Evolutionary conservation across 805 yeast species (phyloP).

Genomic region (Starmerella cellae): DNA sequence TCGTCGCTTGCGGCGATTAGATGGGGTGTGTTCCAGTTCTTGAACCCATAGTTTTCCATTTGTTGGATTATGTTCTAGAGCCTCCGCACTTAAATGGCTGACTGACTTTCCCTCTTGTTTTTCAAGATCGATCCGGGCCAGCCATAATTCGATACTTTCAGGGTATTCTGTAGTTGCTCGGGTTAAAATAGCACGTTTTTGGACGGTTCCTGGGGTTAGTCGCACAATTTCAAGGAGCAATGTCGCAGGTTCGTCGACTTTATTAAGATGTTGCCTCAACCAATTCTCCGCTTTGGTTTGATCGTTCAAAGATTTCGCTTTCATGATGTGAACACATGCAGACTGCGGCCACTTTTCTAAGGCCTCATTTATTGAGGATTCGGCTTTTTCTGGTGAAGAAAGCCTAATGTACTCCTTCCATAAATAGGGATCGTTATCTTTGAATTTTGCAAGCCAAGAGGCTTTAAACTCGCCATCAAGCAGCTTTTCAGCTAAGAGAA

Average conservation of each 20-base stretch:
- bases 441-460: not conserved
- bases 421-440: not conserved
- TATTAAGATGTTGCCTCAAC: not conserved
- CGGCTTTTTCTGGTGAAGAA: not conserved
- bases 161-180: constrained; percentile 6
- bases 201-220: not conserved
- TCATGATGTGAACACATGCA: not conserved
- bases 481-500: not conserved
- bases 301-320: not conserved
- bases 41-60: constrained; percentile 57
- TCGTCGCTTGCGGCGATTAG: constrained; percentile 41
- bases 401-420: not conserved
- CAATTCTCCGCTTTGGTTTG: not conserved
- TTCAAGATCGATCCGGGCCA: constrained; percentile 5
- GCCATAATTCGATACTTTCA: constrained; percentile 11
- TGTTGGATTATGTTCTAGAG: constrained; percentile 43
- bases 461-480: not conserved
- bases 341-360: constrained; percentile 2
- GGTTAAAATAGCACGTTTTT: constrained; percentile 11
- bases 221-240: constrained; percentile 3
- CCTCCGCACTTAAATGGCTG: constrained; percentile 38
- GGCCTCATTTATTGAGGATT: not conserved
- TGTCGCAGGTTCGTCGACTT: not conserved
- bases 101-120: constrained; percentile 1
- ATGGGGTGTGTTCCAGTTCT: constrained; percentile 34